These are phyloP conservation scores for Fragilariopsis cylindrus DNA, from an alignment of 108 stramenopile species.

Conservation along the genomic window DNA sequence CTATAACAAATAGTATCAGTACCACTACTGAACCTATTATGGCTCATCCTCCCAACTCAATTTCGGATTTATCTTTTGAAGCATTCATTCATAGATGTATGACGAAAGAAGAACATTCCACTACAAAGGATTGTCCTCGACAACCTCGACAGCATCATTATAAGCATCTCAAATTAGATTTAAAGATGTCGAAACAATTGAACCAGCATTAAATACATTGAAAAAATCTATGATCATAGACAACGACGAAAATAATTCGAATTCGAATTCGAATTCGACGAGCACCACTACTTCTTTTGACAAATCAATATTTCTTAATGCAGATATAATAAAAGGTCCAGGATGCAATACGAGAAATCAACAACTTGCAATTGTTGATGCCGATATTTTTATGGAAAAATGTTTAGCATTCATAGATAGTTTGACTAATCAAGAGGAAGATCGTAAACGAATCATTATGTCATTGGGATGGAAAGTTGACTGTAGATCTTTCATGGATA, in stretches of 20 bases:
- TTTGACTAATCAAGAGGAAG: neutral
- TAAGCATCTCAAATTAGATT: constrained; percentile 61
- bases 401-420: constrained; percentile 30
- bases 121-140: neutral
- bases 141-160: neutral
- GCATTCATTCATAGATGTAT: constrained; percentile 17
- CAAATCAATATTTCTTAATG: constrained; percentile 42
- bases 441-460: neutral
- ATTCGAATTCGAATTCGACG: too few species aligned
- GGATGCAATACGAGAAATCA: constrained; percentile 12
- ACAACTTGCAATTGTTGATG: constrained; percentile 9
- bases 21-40: constrained; percentile 15
- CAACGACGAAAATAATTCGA: neutral
- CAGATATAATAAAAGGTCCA: constrained; percentile 54
- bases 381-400: constrained; percentile 33
- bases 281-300: neutral
- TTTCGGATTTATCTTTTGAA: constrained; percentile 37
- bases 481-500: constrained; percentile 25
- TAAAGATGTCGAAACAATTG: constrained; percentile 46
- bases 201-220: constrained; percentile 33
- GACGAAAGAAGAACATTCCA: neutral
- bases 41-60: constrained; percentile 44
- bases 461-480: constrained; percentile 49
- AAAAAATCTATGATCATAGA: neutral
- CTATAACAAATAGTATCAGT: neutral